These are phyloP conservation scores for Geosmithia morbida DNA, from an alignment of 2,329 filamentous ascomycete genomes.

Conservation along the genomic window DNA sequence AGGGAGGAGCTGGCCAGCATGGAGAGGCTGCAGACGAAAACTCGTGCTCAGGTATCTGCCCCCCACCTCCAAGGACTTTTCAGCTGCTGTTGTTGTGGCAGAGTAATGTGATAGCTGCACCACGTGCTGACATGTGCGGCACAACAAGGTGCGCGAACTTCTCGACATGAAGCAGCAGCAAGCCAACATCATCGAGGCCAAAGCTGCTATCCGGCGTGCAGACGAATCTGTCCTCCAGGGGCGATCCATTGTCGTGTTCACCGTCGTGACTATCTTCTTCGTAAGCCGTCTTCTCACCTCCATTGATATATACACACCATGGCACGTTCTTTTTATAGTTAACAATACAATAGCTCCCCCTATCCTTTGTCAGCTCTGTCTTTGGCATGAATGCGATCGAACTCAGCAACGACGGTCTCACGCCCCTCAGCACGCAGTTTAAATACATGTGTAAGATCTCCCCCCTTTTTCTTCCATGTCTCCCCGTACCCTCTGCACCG, in stretches of 20 bases:
- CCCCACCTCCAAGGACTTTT: background rate
- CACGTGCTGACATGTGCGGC: background rate
- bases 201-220: conserved; percentile 22
- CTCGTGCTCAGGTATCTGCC: conserved; percentile 8
- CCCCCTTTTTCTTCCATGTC: background rate
- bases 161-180: conserved; percentile 30
- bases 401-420: conserved; percentile 6
- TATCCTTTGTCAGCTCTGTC: conserved; percentile 20
- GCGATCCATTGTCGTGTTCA: conserved; percentile 29
- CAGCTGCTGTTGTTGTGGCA: background rate
- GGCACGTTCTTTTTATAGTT: too few species aligned
- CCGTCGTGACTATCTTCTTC: conserved; percentile 30
- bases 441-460: conserved; percentile 9
- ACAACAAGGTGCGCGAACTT: conserved; percentile 15
- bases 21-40: conserved; percentile 12
- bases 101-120: background rate
- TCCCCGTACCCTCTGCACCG: too few species aligned
- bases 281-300: conserved; percentile 17
- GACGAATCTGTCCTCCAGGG: conserved; percentile 26
- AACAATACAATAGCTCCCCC: conserved; percentile 12
- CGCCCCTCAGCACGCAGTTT: conserved; percentile 6
- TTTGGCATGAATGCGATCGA: conserved; percentile 22
- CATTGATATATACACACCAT: background rate
- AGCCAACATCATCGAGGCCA: conserved; percentile 28
- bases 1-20: conserved; percentile 10